Percentiles rank a stretch among this genome's conserved stretches.
Conservation (phyloP, 257 asterid genomes). For the Gentiana straminea region DNA sequence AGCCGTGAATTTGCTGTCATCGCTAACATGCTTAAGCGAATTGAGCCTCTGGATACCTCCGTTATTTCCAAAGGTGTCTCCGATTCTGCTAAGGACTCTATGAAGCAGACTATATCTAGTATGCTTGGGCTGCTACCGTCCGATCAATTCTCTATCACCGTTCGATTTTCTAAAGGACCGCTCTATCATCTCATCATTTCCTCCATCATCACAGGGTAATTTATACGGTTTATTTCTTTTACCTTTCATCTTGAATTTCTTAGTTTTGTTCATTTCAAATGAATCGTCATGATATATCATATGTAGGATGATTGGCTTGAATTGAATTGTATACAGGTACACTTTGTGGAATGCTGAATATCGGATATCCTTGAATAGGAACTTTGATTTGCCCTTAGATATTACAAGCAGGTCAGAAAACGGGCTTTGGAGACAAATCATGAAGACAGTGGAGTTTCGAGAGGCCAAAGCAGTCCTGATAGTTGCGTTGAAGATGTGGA, state of each 20-base stretch:
- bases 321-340: constrained; percentile 31
- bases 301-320: too few relatives aligned
- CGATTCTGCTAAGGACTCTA: constrained; percentile 84
- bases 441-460: constrained; percentile 26
- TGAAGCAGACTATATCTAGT: constrained; percentile 96
- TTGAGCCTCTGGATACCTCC: constrained; percentile 87
- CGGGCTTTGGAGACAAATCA: constrained; percentile 30
- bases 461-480: constrained; percentile 19
- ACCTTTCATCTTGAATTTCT: too few relatives aligned
- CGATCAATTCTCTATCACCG: constrained; percentile 70
- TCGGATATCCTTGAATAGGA: constrained; percentile 79
- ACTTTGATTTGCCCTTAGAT: constrained; percentile 45
- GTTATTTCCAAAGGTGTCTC: constrained; percentile 78
- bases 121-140: constrained; percentile 99
- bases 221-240: neutral
- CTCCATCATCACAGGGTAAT: constrained; percentile 86
- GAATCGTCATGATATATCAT: too few relatives aligned
- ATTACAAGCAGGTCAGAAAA: constrained; percentile 12
- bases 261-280: too few relatives aligned
- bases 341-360: constrained; percentile 99
- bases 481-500: constrained; percentile 27
- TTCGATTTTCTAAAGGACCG: constrained; percentile 59
- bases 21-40: constrained; percentile 78
- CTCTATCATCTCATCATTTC: constrained; percentile 76
- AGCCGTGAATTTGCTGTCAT: constrained; percentile 79